Base-by-base conservation (phyloP, 768 basidiomycete genomes). In the Termitomyces sp. region DNA sequence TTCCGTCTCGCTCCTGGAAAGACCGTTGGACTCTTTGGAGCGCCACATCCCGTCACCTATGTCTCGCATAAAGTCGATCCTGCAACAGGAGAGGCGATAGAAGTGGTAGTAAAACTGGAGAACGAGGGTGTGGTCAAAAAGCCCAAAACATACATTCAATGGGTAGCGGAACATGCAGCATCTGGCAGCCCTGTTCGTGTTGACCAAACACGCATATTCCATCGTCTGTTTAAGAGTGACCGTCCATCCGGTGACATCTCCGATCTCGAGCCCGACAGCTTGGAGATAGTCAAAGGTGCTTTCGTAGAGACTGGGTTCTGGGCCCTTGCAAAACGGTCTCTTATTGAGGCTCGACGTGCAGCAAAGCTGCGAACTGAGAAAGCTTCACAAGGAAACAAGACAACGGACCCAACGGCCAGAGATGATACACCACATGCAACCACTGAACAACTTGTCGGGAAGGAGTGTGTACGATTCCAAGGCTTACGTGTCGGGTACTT, bases 1-100 rank as follows among this genome's bases (percentile, higher is more conserved):
- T 98, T 95, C 84, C 87, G 97, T 41, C 86, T 99, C 45, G 93
- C 96, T 15, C 97, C 97, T 7, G 95, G 95, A 45, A 98, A 98
- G 76, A 93, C 93, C 0, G 97, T 98, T 42, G 97, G 97, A 15
- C 75, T 99, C 26, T 96, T 98, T 79, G 89, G 94, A 67, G 93
- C 86, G 15, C 94, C 94, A 2, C 74, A 85, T 69, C 92, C 95
- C 8, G 89, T 99, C 66, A 94, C 93, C 22, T 96, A 93, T 70
- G 89, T 84, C n/a, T 90, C 90, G 5, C 90, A 87, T 77, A 86
- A 85, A 71, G 85, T 78, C 1, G 87, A 97, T 69, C 76, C 85
- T 3, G 64, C 68, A 2, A 84, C 84, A 0, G 90, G 93, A 22
- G 72, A 83, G 50, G 87, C 97, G 6, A 76, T 76, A 4, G 93